These are phyloP conservation scores for Pleurostoma richardsiae DNA, from an alignment of 2,329 filamentous ascomycete genomes.

Conservation along the genomic window DNA sequence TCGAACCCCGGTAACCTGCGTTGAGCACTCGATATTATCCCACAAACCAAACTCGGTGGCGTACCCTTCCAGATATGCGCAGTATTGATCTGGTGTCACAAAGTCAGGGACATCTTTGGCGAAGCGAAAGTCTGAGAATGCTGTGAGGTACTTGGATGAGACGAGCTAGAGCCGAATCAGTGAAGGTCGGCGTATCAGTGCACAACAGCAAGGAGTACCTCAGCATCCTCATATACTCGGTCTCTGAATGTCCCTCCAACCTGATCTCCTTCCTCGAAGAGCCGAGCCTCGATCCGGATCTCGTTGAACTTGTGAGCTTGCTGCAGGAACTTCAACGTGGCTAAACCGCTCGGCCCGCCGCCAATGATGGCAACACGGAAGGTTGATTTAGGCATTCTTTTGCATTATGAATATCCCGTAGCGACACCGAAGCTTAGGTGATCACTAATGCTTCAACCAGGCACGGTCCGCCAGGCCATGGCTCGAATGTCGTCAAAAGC, in stretches of 20 bases:
- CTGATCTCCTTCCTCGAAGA: constrained; percentile 33
- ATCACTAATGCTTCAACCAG: too few relatives aligned
- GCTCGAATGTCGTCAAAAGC: too few relatives aligned
- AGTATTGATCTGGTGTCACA: constrained; percentile 22
- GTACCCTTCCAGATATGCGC: constrained; percentile 29
- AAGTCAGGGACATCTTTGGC: constrained; percentile 27
- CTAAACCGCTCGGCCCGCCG: constrained; percentile 28
- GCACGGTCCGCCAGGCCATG: too few relatives aligned
- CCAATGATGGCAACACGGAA: constrained; percentile 27
- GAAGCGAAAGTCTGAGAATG: constrained; percentile 37
- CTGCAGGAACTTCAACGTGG: constrained; percentile 30
- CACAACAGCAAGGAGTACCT: constrained; percentile 14
- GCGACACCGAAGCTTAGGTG: too few relatives aligned
- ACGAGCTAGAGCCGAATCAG: constrained; percentile 21
- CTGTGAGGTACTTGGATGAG: constrained; percentile 37
- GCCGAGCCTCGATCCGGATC: constrained; percentile 24
- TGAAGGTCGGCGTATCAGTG: background rate
- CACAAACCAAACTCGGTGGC: constrained; percentile 24
- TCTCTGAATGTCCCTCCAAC: constrained; percentile 37
- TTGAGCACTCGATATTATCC: constrained; percentile 24
- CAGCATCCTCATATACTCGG: constrained; percentile 36
- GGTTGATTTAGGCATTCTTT: too few relatives aligned
- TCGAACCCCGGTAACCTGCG: constrained; percentile 12
- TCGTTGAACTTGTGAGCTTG: constrained; percentile 17
- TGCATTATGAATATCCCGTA: too few relatives aligned